phyloP scores from a whole-genome alignment of 2,329 filamentous ascomycete species.

The Pyrenophora tritici-repentis region DNA sequence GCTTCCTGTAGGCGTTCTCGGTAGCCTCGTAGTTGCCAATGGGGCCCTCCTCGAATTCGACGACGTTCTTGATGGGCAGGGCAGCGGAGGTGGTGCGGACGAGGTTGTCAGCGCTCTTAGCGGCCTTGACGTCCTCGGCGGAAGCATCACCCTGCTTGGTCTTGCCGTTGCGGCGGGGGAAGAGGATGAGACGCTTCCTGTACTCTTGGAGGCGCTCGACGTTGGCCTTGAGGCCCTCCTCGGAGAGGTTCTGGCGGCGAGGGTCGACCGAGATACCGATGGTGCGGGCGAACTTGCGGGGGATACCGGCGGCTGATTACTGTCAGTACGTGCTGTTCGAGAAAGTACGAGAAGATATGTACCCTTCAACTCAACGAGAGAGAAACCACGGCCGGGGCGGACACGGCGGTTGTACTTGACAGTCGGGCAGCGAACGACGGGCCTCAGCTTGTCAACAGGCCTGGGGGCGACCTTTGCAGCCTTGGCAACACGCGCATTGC shows the following conservation, averaged over 20 bases:
- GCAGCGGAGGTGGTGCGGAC: slow-evolving; percentile 59
- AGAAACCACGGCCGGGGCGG: slow-evolving; percentile 96
- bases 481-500: slow-evolving; percentile 90
- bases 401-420: slow-evolving; percentile 84
- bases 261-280: slow-evolving; percentile 97
- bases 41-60: slow-evolving; percentile 80
- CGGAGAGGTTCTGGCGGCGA: slow-evolving; percentile 94
- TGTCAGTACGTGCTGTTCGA: slow-evolving; percentile 21
- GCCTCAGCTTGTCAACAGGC: slow-evolving; percentile 95
- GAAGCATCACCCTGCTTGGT: slow-evolving; percentile 89
- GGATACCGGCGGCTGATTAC: slow-evolving; percentile 85
- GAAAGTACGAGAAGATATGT: slow-evolving; percentile 46
- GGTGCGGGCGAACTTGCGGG: slow-evolving; percentile 90
- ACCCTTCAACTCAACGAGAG: slow-evolving; percentile 96
- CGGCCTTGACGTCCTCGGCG: slow-evolving; percentile 79
- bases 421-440: slow-evolving; percentile 88
- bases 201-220: slow-evolving; percentile 98
- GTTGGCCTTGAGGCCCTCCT: slow-evolving; percentile 93
- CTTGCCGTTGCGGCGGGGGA: slow-evolving; percentile 91
- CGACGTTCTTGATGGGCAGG: slow-evolving; percentile 74
- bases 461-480: slow-evolving; percentile 93
- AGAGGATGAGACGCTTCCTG: slow-evolving; percentile 93
- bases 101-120: slow-evolving; percentile 60
- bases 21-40: slow-evolving; percentile 71
- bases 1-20: slow-evolving; percentile 83